Evolutionary conservation across 495 filamentous ascomycete genomes (phyloP), one percentile per base, ranked within the genome.

Genomic region (Penicillium manginii): DNA sequence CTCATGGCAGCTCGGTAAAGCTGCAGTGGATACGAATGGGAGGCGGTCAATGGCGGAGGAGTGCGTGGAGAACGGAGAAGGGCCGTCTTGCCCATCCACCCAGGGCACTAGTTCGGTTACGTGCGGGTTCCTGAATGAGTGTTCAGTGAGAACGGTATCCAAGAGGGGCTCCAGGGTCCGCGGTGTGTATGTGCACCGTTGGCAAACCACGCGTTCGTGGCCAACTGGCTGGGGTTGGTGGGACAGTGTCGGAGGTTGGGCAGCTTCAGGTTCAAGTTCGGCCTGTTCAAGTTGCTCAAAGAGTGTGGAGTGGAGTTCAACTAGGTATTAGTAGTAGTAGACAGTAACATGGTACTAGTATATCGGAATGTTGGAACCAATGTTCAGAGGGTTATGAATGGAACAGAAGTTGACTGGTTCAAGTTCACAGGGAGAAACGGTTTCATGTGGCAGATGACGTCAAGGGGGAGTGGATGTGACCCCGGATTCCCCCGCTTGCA

Each of bases 171-270:
- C 12, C 15, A 15, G 35, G 35, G 15, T 11, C 14, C 2, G 9
- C 35, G 15, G 35, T 37, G 15, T 12, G 12, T 37, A 29, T 29
- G 26, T 29, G 26, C 26, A 29, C 26, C 0, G 35, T 4, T 43
- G 40, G 40, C 17, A n/a, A 43, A 56, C 67, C 67, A 70, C 52
- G 65, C 62, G 61, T 35, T 33, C 57, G 45, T 23, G 53, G 51
- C 52, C 62, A 62, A 67, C 57, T 70, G 64, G 67, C 12, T 26
- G 26, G 19, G 26, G 19, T 18, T 39, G n/a, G 46, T n/a, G 35
- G n/a, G 17, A 8, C 19, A 14, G 14, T n/a, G 21, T n/a, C n/a
- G 18, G 29, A 39, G 17, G 39, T 58, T 53, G 56, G 56, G 56
- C 56, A 58, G 50, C 56, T 47, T 58, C 39, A 43, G 17, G 12